A percentile compares a stretch with the other conserved stretches of the same genome.
Conservation (phyloP, 495 filamentous ascomycete genomes). For the Lasiosphaeria hispida region DNA sequence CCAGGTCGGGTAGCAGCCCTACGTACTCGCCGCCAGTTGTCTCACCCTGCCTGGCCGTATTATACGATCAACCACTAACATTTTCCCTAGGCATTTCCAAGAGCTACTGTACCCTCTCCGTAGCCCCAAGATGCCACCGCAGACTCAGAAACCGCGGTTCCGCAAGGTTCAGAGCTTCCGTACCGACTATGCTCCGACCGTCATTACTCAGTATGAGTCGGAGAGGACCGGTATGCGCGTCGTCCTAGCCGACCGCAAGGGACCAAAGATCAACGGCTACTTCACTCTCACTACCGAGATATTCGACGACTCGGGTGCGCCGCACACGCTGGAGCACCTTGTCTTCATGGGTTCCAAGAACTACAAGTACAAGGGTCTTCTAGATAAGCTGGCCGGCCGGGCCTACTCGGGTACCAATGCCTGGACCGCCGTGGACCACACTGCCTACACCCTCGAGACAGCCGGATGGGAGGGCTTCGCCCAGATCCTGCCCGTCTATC, state of each 20-base stretch:
- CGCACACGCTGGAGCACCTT: slow-evolving; percentile 94
- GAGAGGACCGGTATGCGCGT: slow-evolving; percentile 90
- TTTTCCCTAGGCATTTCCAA: slow-evolving; percentile 18
- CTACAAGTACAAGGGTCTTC: slow-evolving; percentile 89
- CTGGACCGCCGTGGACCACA: slow-evolving; percentile 93
- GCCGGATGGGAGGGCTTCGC: slow-evolving; percentile 97
- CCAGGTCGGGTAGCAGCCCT: too few relatives aligned
- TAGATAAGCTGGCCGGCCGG: slow-evolving; percentile 89
- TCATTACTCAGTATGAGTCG: slow-evolving; percentile 77
- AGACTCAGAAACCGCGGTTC: slow-evolving; percentile 55
- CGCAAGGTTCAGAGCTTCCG: slow-evolving; percentile 79
- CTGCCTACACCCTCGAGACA: slow-evolving; percentile 91
- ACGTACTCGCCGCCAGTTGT: too few relatives aligned
- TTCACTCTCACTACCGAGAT: slow-evolving; percentile 97
- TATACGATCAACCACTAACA: too few relatives aligned
- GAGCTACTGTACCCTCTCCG: slow-evolving; percentile 17
- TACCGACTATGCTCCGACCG: slow-evolving; percentile 80
- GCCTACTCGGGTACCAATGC: slow-evolving; percentile 95
- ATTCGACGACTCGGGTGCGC: slow-evolving; percentile 91
- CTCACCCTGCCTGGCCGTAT: too few relatives aligned
- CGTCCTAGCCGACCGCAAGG: slow-evolving; percentile 84
- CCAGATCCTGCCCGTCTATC: slow-evolving; percentile 89
- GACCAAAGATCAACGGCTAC: slow-evolving; percentile 90
- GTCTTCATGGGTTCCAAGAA: slow-evolving; percentile 97
- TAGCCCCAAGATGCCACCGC: slow-evolving; percentile 35